Evolutionary conservation across 2,329 filamentous ascomycete genomes (phyloP), one percentile per base, ranked within the genome.

Genomic region (Epichloe coenophiala): DNA sequence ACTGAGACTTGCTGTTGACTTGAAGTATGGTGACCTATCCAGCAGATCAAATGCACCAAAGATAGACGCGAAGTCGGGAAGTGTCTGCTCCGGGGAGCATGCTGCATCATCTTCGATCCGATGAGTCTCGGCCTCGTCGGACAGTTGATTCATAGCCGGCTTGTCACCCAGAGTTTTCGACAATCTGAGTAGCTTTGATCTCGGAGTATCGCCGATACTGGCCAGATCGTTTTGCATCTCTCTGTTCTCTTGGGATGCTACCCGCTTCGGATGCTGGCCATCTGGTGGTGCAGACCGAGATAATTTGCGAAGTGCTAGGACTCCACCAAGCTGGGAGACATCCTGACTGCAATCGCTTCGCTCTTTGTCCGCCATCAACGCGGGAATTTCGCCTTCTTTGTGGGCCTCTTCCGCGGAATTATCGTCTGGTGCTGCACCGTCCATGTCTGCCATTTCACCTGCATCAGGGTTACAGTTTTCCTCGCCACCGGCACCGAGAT

Each of bases 51-150:
- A 59, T 2, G 59, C 61, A 9, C 59, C 58, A n/a, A 62, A 55
- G 8, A 61, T 45, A 19, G 62, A 61, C n/a, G 60, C 58, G 49
- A 60, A 56, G 17, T 66, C 61, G 5, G 59, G 55, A 19, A 62
- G 45, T 0, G 54, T 52, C 23, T 59, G 60, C 27, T 61, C 60
- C 5, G 63, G 38, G 1, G 55, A 52, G 41, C 48, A 56, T 23
- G 42, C 46, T 33, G 36, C 31, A 31, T 21, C 17, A 27, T 23
- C 39, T 42, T 31, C 49, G 15, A 19, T 35, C 31, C 27, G 6
- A 9, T 13, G n/a, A n/a, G 17, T 11, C 8, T 23, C 19, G n/a
- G 13, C 13, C 21, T 45, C 40, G 19, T 38, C 41, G n/a, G 37
- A n/a, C 23, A 17, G 15, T 27, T 42, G 36, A n/a, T 45, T 33